Conservation (phyloP, 441 rosid genomes). For the Aquilaria agallochum region DNA sequence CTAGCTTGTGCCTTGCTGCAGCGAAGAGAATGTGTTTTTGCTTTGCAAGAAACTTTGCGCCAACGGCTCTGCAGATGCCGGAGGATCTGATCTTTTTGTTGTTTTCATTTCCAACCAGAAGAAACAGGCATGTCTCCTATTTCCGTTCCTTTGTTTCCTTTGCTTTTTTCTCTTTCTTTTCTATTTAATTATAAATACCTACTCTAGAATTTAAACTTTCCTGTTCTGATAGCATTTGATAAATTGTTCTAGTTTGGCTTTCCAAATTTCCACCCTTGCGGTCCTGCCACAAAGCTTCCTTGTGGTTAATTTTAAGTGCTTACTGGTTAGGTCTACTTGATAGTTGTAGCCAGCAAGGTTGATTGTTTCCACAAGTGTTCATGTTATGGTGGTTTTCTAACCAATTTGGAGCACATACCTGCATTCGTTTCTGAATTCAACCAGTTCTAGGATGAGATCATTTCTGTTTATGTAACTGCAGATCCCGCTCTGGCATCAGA, state of each 20-base stretch:
- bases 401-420: too few species aligned
- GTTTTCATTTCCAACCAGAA: constrained; percentile 78
- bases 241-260: background rate
- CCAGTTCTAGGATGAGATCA: too few species aligned
- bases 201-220: too few species aligned
- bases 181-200: background rate
- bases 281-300: background rate
- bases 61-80: constrained; percentile 44
- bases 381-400: too few species aligned
- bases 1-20: constrained; percentile 16
- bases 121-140: constrained; percentile 60
- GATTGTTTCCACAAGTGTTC: background rate
- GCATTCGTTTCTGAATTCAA: too few species aligned
- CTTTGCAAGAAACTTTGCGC: constrained; percentile 65
- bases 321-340: too few species aligned
- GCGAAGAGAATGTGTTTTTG: constrained; percentile 84
- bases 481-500: constrained; percentile 91
- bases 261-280: background rate
- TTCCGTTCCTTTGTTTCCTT: background rate
- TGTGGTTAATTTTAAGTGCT: background rate
- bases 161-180: background rate
- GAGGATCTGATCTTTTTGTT: constrained; percentile 66
- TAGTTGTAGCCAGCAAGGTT: background rate
- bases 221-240: background rate
- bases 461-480: constrained; percentile 14